Evolutionary conservation across 2,329 filamentous ascomycete genomes (phyloP).

Genomic region (Aspergillus tubingensis): DNA sequence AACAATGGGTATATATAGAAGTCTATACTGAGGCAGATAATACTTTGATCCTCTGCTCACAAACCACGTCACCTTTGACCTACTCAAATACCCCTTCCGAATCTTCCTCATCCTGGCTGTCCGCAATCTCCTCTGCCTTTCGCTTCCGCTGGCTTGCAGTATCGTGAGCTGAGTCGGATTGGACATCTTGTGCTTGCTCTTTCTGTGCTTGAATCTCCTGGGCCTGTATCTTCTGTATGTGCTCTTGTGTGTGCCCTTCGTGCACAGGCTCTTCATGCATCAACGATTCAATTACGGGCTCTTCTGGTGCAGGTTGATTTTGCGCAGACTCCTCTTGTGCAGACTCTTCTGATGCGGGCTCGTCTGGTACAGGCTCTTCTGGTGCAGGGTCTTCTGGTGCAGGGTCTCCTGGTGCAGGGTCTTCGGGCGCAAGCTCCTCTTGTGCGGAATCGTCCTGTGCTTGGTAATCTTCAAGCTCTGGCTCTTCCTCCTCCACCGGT

Average conservation of each 20-base stretch:
- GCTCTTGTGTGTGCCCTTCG: not conserved
- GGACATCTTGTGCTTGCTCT: conserved; percentile 11
- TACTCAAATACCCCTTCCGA: conserved; percentile 36
- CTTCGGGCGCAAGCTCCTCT: not conserved
- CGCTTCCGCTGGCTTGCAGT: conserved; percentile 39
- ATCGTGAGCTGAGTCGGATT: conserved; percentile 6
- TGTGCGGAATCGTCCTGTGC: not conserved
- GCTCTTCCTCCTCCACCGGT: not conserved
- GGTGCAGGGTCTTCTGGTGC: too few species aligned
- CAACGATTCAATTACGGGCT: not conserved
- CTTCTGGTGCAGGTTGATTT: not conserved
- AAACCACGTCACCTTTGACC: conserved; percentile 25
- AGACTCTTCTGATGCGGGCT: not conserved
- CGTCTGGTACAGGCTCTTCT: not conserved
- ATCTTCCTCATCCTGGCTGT: conserved; percentile 47
- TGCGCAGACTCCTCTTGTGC: not conserved
- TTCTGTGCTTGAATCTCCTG: conserved; percentile 8
- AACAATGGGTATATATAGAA: not conserved
- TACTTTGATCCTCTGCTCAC: conserved; percentile 8
- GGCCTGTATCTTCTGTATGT: not conserved
- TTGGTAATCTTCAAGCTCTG: not conserved
- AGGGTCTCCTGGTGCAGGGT: not conserved
- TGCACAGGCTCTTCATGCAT: not conserved
- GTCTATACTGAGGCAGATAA: not conserved
- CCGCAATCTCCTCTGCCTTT: conserved; percentile 47